A percentile compares a stretch with the other conserved stretches of the same genome.
Conservation (phyloP, 2,329 filamentous ascomycete genomes). For the Paecilomyces niveus region DNA sequence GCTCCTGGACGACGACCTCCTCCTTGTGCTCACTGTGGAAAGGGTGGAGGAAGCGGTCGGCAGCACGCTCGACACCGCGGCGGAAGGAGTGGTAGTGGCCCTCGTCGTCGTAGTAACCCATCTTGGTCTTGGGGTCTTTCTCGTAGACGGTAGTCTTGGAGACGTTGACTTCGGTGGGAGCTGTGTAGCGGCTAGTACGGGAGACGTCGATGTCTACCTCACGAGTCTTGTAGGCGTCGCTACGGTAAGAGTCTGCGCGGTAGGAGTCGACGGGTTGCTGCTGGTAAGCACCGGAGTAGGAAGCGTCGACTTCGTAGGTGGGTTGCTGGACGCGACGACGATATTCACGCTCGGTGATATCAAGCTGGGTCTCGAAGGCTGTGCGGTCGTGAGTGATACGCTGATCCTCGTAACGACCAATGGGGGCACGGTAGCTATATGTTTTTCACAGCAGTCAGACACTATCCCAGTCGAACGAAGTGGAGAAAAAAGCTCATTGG, state of each 20-base stretch:
- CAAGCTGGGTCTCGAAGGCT: slow-evolving; percentile 41
- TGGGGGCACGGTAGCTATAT: slow-evolving; percentile 8
- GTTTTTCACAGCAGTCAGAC: not conserved
- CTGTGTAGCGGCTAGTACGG: slow-evolving; percentile 12
- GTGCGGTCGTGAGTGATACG: slow-evolving; percentile 33
- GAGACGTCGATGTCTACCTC: slow-evolving; percentile 19
- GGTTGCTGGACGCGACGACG: slow-evolving; percentile 52
- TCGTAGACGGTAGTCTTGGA: slow-evolving; percentile 46
- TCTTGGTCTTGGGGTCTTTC: slow-evolving; percentile 50
- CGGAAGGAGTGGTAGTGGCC: slow-evolving; percentile 69
- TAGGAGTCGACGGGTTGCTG: slow-evolving; percentile 17
- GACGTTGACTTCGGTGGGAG: slow-evolving; percentile 45
- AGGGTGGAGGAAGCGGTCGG: slow-evolving; percentile 59
- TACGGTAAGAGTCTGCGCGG: slow-evolving; percentile 14
- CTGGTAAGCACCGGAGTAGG: slow-evolving; percentile 31
- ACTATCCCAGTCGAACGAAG: not conserved
- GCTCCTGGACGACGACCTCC: slow-evolving; percentile 34
- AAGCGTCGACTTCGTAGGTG: slow-evolving; percentile 41
- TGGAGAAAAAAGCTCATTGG: not conserved
- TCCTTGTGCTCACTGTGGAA: slow-evolving; percentile 48
- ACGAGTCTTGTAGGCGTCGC: slow-evolving; percentile 6
- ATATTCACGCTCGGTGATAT: slow-evolving; percentile 56
- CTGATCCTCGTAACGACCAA: slow-evolving; percentile 38
- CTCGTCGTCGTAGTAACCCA: slow-evolving; percentile 77
- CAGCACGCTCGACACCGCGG: slow-evolving; percentile 61